phyloP scores from a whole-genome alignment of 2,329 filamentous ascomycete species.

The Botrytis sinoallii region DNA sequence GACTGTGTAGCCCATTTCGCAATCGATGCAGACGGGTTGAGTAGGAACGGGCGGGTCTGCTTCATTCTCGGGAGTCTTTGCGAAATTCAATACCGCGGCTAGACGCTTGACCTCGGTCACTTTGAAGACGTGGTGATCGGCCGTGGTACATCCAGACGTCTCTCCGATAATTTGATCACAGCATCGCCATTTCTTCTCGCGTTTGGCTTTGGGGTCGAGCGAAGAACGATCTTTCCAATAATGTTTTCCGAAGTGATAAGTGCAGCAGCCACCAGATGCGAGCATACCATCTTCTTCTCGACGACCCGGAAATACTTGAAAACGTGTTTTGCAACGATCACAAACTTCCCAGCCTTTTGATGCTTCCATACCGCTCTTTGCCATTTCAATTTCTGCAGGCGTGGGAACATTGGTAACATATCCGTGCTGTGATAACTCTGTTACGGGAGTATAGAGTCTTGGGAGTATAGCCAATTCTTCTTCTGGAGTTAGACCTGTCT shows the following conservation, averaged over 20 bases:
- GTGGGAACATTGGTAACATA: conserved; percentile 72
- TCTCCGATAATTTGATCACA: conserved; percentile 74
- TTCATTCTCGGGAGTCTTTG: conserved; percentile 67
- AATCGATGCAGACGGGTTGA: conserved; percentile 80
- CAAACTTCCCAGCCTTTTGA: conserved; percentile 82
- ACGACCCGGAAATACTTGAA: conserved; percentile 88
- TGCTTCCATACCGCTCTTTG: conserved; percentile 61
- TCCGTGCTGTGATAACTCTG: conserved; percentile 62
- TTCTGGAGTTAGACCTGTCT: conserved; percentile 64
- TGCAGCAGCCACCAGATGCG: conserved; percentile 73
- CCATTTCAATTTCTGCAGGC: conserved; percentile 61
- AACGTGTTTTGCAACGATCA: conserved; percentile 80
- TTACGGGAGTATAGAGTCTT: conserved; percentile 61
- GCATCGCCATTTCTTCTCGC: conserved; percentile 68
- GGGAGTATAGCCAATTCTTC: conserved; percentile 68
- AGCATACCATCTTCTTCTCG: conserved; percentile 73
- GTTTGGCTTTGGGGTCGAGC: conserved; percentile 53
- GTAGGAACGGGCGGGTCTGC: conserved; percentile 43
- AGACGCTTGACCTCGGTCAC: conserved; percentile 71
- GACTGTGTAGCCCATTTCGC: conserved; percentile 96
- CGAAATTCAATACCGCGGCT: conserved; percentile 75
- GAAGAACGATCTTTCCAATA: conserved; percentile 52
- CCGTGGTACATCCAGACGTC: conserved; percentile 68
- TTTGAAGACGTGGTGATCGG: conserved; percentile 82
- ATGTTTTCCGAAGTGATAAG: conserved; percentile 73